A percentile compares a stretch with the other conserved stretches of the same genome.
Evolutionary conservation across 495 filamentous ascomycete species (phyloP).

Genomic region (Penicillium lagena): DNA sequence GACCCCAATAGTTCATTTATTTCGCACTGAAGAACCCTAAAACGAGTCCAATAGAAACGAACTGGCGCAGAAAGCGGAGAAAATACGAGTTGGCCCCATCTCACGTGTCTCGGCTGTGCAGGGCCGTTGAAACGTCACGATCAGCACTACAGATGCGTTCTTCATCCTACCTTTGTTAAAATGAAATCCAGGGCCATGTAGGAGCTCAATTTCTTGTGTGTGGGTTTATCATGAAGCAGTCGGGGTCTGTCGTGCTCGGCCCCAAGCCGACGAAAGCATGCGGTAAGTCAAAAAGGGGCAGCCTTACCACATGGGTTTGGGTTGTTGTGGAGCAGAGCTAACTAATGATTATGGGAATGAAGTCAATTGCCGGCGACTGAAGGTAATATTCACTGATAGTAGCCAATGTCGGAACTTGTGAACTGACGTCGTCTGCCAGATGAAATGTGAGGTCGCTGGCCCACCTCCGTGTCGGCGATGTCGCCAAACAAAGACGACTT

Average conservation of each 20-base stretch:
- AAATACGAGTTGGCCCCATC: too few relatives aligned
- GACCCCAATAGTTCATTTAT: too few relatives aligned
- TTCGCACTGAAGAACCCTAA: too few relatives aligned
- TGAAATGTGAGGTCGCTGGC: slow-evolving; percentile 38
- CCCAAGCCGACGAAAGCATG: slow-evolving; percentile 37
- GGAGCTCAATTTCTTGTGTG: not conserved
- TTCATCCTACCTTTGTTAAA: too few relatives aligned
- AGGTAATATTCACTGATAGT: slow-evolving; percentile 14
- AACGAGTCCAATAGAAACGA: too few relatives aligned
- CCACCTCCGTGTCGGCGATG: slow-evolving; percentile 31
- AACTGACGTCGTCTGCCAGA: slow-evolving; percentile 11
- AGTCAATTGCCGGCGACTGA: slow-evolving; percentile 36
- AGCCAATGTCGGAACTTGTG: not conserved
- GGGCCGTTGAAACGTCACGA: too few relatives aligned
- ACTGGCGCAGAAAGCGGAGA: too few relatives aligned
- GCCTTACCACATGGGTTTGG: too few relatives aligned
- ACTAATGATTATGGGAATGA: not conserved
- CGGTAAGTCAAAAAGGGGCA: slow-evolving; percentile 16
- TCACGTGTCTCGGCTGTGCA: too few relatives aligned
- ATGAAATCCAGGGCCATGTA: not conserved
- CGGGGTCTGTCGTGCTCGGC: slow-evolving; percentile 11
- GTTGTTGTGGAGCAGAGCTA: slow-evolving; percentile 2
- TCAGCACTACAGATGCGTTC: too few relatives aligned
- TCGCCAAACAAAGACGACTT: slow-evolving; percentile 21
- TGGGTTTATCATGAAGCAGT: slow-evolving; percentile 13